These are phyloP conservation scores for Candolleomyces eurysporus DNA, from an alignment of 768 basidiomycete species.

Conservation along the genomic window DNA sequence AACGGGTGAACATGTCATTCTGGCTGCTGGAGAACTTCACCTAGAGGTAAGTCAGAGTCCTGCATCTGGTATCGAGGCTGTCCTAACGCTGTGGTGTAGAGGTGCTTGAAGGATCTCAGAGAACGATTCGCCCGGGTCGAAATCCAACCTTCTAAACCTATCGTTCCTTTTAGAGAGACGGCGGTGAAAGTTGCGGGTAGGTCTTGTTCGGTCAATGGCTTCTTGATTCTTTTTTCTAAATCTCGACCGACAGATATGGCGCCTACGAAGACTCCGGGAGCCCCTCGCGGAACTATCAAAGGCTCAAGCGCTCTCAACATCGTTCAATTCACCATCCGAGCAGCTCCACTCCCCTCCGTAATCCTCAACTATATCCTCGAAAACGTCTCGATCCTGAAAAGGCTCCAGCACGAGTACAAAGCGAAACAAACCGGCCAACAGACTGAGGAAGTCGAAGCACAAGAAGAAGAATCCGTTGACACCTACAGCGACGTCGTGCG, in stretches of 20 bases:
- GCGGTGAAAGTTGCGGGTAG: slow-evolving; percentile 76
- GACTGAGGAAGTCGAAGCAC: slow-evolving; percentile 33
- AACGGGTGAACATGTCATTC: slow-evolving; percentile 95
- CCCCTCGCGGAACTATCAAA: slow-evolving; percentile 74
- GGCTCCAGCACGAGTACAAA: slow-evolving; percentile 50
- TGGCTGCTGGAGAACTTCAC: slow-evolving; percentile 94
- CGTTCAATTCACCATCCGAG: slow-evolving; percentile 82
- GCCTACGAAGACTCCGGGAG: slow-evolving; percentile 70
- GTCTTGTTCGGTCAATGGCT: not conserved
- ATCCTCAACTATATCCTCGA: slow-evolving; percentile 77
- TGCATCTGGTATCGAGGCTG: not conserved
- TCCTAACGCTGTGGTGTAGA: slow-evolving; percentile 40
- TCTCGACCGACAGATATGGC: slow-evolving; percentile 69
- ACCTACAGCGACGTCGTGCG: slow-evolving; percentile 55
- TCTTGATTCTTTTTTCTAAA: not conserved
- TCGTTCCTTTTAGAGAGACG: slow-evolving; percentile 97
- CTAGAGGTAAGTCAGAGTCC: slow-evolving; percentile 63
- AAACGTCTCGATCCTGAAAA: slow-evolving; percentile 64
- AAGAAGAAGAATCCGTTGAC: slow-evolving; percentile 37
- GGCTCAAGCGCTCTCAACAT: slow-evolving; percentile 67
- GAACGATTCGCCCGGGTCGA: slow-evolving; percentile 93
- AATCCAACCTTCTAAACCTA: slow-evolving; percentile 91
- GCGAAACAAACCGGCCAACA: slow-evolving; percentile 23
- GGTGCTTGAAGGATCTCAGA: slow-evolving; percentile 93
- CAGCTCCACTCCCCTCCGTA: slow-evolving; percentile 67